Evolutionary conservation across 2,329 filamentous ascomycete genomes (phyloP).

Genomic region (Venturia pyrina): DNA sequence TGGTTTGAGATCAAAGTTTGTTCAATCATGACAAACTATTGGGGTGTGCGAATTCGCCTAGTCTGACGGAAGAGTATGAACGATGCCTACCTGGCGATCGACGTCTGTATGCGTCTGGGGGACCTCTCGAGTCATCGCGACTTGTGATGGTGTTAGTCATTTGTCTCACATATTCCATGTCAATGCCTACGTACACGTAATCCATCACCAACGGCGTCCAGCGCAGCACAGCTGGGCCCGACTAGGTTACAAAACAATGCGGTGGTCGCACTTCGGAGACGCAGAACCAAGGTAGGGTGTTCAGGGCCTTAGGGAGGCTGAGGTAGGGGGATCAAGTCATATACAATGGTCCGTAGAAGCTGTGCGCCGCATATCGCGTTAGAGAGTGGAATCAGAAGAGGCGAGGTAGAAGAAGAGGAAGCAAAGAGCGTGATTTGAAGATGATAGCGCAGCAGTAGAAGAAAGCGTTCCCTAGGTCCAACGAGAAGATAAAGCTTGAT

Average conservation of each 20-base stretch:
- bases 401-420: conserved; percentile 5
- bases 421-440: background rate
- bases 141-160: conserved; percentile 13
- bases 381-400: conserved; percentile 8
- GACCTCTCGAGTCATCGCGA: conserved; percentile 48
- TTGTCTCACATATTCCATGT: background rate
- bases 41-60: background rate
- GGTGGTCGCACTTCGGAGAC: background rate
- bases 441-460: background rate
- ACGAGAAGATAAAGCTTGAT: conserved; percentile 5
- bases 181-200: conserved; percentile 20
- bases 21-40: background rate
- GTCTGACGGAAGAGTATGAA: conserved; percentile 6
- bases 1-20: background rate
- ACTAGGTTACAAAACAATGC: background rate
- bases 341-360: background rate
- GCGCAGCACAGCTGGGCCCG: background rate
- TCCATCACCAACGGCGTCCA: conserved; percentile 7
- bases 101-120: conserved; percentile 37
- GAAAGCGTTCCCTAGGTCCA: background rate
- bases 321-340: background rate
- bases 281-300: background rate
- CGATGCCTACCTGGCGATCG: conserved; percentile 58
- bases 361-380: conserved; percentile 4
- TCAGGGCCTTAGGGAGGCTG: background rate